Evolutionary conservation across 192 early-diverging fungal genomes (phyloP).

Genomic region (Umbelopsis ramanniana): DNA sequence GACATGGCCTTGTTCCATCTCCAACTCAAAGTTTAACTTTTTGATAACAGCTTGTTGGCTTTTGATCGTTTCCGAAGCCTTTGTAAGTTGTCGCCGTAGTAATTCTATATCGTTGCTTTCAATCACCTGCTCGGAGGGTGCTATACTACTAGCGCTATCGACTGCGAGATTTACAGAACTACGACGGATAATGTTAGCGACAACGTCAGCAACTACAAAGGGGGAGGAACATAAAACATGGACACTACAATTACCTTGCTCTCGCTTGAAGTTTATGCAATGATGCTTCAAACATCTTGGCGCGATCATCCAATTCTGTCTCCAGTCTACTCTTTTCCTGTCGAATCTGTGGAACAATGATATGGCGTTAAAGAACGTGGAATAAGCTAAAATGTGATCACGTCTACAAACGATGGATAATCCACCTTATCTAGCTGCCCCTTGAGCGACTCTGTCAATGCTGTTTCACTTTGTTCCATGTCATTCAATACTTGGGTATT

Average conservation of each 20-base stretch:
- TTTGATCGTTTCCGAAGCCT: conserved; percentile 8
- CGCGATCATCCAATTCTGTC: conserved; percentile 14
- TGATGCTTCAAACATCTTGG: conserved; percentile 12
- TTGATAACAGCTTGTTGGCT: conserved; percentile 49
- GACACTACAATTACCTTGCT: not conserved
- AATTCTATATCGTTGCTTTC: conserved; percentile 10
- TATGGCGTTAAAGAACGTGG: not conserved
- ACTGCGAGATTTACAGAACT: conserved; percentile 18
- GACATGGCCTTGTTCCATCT: conserved; percentile 64
- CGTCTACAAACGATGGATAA: not conserved
- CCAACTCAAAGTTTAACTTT: conserved; percentile 72
- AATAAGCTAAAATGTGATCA: not conserved
- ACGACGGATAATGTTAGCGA: too few species aligned
- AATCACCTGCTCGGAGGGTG: conserved; percentile 4
- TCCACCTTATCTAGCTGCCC: conserved; percentile 16
- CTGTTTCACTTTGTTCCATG: conserved; percentile 11
- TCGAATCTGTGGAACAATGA: conserved; percentile 15
- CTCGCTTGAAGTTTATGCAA: not conserved
- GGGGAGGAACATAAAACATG: not conserved
- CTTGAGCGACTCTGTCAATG: conserved; percentile 15
- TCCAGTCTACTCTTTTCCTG: conserved; percentile 11
- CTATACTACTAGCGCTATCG: conserved; percentile 3
- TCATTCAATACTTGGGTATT: conserved; percentile 20
- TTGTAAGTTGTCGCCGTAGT: not conserved
- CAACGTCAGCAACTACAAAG: too few species aligned